A percentile compares a stretch with the other conserved stretches of the same genome.
phyloP scores from a whole-genome alignment of 2,329 filamentous ascomycete genomes.

The Epichloe baconii region DNA sequence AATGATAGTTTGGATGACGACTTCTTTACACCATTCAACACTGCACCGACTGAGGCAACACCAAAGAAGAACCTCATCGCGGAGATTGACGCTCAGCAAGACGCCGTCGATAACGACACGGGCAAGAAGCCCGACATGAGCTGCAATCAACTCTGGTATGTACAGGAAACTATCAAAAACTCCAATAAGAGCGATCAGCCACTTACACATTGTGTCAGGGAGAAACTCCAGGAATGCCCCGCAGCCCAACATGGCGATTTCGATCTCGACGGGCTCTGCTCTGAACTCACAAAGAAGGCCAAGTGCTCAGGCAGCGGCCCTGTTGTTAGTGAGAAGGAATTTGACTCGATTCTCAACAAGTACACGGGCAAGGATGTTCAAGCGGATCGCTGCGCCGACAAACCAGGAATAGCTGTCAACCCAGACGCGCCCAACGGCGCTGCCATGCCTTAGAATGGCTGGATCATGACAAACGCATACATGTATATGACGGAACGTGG shows the following conservation, averaged over 20 bases:
- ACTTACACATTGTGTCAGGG: constrained; percentile 49
- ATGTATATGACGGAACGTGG: neutral
- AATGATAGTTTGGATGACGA: constrained; percentile 68
- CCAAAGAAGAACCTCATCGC: constrained; percentile 59
- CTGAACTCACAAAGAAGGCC: constrained; percentile 87
- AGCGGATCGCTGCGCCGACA: constrained; percentile 20
- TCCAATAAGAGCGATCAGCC: neutral
- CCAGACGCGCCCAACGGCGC: constrained; percentile 11
- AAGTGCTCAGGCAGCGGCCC: constrained; percentile 87
- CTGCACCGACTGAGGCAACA: constrained; percentile 30
- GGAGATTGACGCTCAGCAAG: constrained; percentile 63
- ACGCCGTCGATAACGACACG: constrained; percentile 54
- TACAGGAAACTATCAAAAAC: constrained; percentile 7
- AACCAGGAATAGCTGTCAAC: constrained; percentile 47
- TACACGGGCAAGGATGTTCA: constrained; percentile 37
- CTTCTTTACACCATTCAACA: constrained; percentile 71
- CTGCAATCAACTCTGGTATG: constrained; percentile 90
- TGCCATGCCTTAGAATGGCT: constrained; percentile 3
- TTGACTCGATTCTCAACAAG: constrained; percentile 63
- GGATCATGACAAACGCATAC: neutral
- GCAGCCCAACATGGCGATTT: constrained; percentile 85
- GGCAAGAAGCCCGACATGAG: constrained; percentile 50
- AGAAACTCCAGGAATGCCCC: constrained; percentile 74
- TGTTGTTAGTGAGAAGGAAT: constrained; percentile 79
- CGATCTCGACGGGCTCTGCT: constrained; percentile 85